Evolutionary conservation across 441 rosid genomes (phyloP).

Genomic region (Populus hybrid): DNA sequence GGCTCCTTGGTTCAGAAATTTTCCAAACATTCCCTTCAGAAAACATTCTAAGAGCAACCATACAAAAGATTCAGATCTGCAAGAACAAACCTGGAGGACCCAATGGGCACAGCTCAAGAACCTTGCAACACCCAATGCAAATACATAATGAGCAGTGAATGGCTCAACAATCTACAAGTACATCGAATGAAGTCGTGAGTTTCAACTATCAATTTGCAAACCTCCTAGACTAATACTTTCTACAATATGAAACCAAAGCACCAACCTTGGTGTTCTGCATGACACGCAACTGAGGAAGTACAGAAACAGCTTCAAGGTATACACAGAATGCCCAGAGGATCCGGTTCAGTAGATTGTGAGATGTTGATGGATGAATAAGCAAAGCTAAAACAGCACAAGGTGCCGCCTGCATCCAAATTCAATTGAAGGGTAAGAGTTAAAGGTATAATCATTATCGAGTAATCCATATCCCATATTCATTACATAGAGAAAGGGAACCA

Average conservation of each 20-base stretch:
- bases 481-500: not conserved
- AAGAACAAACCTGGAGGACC: conserved; percentile 90
- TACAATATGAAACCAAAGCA: conserved; percentile 33
- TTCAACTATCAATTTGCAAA: conserved; percentile 17
- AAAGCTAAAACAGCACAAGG: conserved; percentile 85
- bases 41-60: not conserved
- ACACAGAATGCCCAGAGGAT: conserved; percentile 93
- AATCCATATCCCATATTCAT: not conserved
- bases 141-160: conserved; percentile 98
- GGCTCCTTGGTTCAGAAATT: not conserved
- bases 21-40: not conserved
- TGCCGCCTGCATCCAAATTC: conserved; percentile 49
- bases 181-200: conserved; percentile 4
- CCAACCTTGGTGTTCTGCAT: conserved; percentile 97
- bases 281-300: conserved; percentile 88
- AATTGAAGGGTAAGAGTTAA: conserved; percentile 19
- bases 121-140: conserved; percentile 97
- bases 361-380: conserved; percentile 82
- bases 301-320: conserved; percentile 95
- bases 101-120: conserved; percentile 98
- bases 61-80: not conserved
- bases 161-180: conserved; percentile 90
- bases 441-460: not conserved
- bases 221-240: conserved; percentile 1
- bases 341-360: conserved; percentile 76